phyloP scores from a whole-genome alignment of 148 eudicot genomes.

The Rhododendron ferrugineum region DNA sequence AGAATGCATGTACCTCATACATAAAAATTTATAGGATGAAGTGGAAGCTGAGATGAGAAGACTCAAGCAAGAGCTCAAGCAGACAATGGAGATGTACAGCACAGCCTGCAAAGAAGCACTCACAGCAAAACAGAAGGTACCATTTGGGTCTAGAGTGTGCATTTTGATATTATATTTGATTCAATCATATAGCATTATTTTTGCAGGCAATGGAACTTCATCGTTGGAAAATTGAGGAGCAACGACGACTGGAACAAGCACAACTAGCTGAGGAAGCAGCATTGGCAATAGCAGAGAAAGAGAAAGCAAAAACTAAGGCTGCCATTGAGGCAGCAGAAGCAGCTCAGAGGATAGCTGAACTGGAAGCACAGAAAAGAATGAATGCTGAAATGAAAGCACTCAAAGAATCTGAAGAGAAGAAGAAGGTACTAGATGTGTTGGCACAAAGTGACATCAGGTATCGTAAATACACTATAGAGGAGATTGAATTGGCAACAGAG shows the following conservation, averaged over 20 bases:
- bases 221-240: conserved; percentile 52
- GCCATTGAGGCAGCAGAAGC: conserved; percentile 77
- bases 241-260: conserved; percentile 39
- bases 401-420: conserved; percentile 40
- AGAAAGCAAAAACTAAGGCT: conserved; percentile 57
- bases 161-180: not conserved
- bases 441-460: conserved; percentile 35
- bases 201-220: conserved; percentile 68
- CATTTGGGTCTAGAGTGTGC: not conserved
- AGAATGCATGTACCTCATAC: not conserved
- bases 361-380: conserved; percentile 56
- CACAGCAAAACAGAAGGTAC: conserved; percentile 70
- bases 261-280: conserved; percentile 61
- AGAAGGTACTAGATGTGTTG: conserved; percentile 25
- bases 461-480: conserved; percentile 33
- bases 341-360: conserved; percentile 60
- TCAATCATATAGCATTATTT: not conserved
- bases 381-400: conserved; percentile 43
- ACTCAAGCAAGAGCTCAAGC: conserved; percentile 72
- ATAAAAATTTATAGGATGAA: conserved; percentile 41
- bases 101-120: conserved; percentile 84
- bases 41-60: conserved; percentile 90
- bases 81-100: conserved; percentile 93
- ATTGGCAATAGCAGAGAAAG: conserved; percentile 50
- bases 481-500: conserved; percentile 38